These are phyloP conservation scores for Globisporangium spinosum DNA, from an alignment of 352 stramenopile genomes.

Conservation along the genomic window DNA sequence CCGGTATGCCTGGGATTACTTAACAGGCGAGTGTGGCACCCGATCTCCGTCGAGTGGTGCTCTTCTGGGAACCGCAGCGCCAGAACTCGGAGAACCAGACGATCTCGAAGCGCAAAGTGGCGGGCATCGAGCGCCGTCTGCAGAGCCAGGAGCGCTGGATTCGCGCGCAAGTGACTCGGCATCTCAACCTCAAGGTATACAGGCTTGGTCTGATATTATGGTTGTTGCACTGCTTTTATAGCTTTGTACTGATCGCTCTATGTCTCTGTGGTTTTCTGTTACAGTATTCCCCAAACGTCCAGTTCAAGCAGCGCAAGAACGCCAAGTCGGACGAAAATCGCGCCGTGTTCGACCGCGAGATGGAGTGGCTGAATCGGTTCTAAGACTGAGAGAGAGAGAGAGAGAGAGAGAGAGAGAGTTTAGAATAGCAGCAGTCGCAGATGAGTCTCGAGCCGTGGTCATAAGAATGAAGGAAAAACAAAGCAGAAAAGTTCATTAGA, in stretches of 20 bases:
- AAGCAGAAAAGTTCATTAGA: too few species aligned
- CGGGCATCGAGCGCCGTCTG: slow-evolving; percentile 58
- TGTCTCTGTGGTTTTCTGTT: not conserved
- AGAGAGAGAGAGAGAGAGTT: not conserved
- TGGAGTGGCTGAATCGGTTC: slow-evolving; percentile 72
- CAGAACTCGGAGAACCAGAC: slow-evolving; percentile 65
- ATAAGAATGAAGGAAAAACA: not conserved
- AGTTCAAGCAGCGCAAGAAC: slow-evolving; percentile 74
- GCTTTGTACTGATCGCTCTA: not conserved
- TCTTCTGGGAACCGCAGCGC: slow-evolving; percentile 72
- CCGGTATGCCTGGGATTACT: not conserved
- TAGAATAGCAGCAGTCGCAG: not conserved
- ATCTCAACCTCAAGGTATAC: slow-evolving; percentile 76
- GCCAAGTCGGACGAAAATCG: slow-evolving; percentile 58
- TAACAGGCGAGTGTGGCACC: slow-evolving; percentile 59
- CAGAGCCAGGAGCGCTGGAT: slow-evolving; percentile 65
- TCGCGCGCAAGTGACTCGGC: slow-evolving; percentile 60
- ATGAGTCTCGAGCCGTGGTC: not conserved
- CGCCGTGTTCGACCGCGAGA: slow-evolving; percentile 67
- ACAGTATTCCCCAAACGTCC: slow-evolving; percentile 71
- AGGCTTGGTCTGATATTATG: not conserved
- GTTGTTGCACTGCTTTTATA: not conserved
- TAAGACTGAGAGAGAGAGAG: slow-evolving; percentile 1
- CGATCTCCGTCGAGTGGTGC: slow-evolving; percentile 58
- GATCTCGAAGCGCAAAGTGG: slow-evolving; percentile 73